Evolutionary conservation across 1,284 basidiomycete genomes (phyloP).

Genomic region (Puccinia coronata): DNA sequence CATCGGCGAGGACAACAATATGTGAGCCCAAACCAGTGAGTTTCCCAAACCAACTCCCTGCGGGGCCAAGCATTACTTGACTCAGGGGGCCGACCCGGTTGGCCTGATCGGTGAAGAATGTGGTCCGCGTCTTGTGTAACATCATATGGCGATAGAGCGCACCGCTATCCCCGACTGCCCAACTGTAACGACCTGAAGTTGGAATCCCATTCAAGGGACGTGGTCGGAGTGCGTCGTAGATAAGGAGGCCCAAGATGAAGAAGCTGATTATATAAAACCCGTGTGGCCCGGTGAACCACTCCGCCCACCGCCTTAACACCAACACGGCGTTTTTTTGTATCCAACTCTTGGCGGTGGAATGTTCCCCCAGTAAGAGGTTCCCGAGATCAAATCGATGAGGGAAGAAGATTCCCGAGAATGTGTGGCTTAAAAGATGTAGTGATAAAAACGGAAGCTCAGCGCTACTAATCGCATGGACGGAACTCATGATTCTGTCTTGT

Average conservation of each 20-base stretch:
- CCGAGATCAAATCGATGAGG: constrained; percentile 19
- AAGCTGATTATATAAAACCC: constrained; percentile 32
- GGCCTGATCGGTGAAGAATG: constrained; percentile 35
- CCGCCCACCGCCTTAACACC: constrained; percentile 33
- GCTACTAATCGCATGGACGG: constrained; percentile 11
- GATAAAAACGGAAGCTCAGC: constrained; percentile 26
- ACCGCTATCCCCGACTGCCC: constrained; percentile 32
- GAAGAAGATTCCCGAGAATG: constrained; percentile 36
- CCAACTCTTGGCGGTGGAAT: constrained; percentile 22
- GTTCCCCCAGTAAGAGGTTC: constrained; percentile 19
- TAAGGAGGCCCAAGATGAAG: constrained; percentile 41
- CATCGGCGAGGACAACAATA: constrained; percentile 35
- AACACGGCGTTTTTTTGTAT: constrained; percentile 30
- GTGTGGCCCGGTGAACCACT: constrained; percentile 30
- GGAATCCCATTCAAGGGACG: constrained; percentile 44
- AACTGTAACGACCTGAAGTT: constrained; percentile 37
- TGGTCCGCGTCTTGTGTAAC: constrained; percentile 28
- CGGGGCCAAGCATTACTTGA: constrained; percentile 43
- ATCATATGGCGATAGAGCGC: constrained; percentile 28
- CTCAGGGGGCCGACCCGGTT: constrained; percentile 25
- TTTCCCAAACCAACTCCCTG: constrained; percentile 42
- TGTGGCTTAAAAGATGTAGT: constrained; percentile 21
- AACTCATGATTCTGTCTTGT: constrained; percentile 7
- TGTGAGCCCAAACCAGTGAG: constrained; percentile 32
- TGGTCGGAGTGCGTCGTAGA: constrained; percentile 36